A percentile compares a stretch with the other conserved stretches of the same genome.
Evolutionary conservation across 1,284 basidiomycete genomes (phyloP).

Genomic region (Ustilago shanxiensis): DNA sequence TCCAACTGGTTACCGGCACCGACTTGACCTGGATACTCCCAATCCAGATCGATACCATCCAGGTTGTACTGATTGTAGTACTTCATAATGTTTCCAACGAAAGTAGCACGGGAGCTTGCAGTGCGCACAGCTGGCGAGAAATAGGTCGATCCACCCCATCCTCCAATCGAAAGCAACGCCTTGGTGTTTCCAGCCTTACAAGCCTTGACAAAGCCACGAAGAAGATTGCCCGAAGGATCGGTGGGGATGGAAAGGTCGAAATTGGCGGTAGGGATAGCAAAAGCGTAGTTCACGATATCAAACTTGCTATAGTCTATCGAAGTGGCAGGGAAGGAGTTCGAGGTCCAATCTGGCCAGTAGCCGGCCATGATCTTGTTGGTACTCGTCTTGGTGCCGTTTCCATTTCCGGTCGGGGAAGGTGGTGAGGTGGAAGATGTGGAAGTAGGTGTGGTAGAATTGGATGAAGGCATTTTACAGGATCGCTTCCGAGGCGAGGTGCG

Average conservation of each 20-base stretch:
- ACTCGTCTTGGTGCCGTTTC: conserved; percentile 10
- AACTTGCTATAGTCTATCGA: conserved; percentile 57
- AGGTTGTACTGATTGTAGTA: conserved; percentile 73
- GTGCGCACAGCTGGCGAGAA: conserved; percentile 55
- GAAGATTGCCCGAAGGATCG: conserved; percentile 22
- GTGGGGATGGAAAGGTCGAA: conserved; percentile 47
- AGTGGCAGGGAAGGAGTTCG: conserved; percentile 34
- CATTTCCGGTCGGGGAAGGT: not conserved
- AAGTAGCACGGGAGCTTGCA: conserved; percentile 29
- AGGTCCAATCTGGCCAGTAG: conserved; percentile 62
- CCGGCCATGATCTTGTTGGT: conserved; percentile 50
- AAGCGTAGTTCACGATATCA: conserved; percentile 63
- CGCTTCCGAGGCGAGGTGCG: conserved; percentile 14
- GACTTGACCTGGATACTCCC: conserved; percentile 71
- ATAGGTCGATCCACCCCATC: conserved; percentile 56
- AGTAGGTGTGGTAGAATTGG: conserved; percentile 8
- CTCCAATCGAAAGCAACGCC: conserved; percentile 58
- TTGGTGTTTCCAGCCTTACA: conserved; percentile 46
- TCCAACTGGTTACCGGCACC: conserved; percentile 61
- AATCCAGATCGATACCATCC: conserved; percentile 76
- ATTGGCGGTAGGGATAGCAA: conserved; percentile 53
- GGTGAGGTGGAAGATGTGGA: conserved; percentile 5
- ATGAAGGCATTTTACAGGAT: conserved; percentile 25
- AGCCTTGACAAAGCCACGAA: conserved; percentile 50
- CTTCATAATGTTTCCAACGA: conserved; percentile 63